Evolutionary conservation across 805 yeast genomes (phyloP), one percentile per base, ranked within the genome.

Genomic region (Phaffomyces opuntiae): DNA sequence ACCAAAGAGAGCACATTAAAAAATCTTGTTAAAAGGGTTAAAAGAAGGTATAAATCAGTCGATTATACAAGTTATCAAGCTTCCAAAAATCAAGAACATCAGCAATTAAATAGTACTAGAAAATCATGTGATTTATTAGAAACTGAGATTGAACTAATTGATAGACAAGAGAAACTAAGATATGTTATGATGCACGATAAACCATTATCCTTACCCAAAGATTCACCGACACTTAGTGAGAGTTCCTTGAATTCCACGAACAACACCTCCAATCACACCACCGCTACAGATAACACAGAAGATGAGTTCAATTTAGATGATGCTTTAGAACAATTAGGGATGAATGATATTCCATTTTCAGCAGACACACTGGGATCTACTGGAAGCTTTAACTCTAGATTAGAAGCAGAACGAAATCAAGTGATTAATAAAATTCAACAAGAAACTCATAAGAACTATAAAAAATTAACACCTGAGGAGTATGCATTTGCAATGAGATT

Each of bases 1-100:
- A 46, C 52, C 19, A 54, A 56, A 24, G 59, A 54, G 17, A 43
- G 53, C n/a, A 43, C 48, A 13, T 40, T 57, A n/a, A 44, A 49
- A n/a, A 47, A 38, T 21, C 21, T 57, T n/a, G 49, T 53, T 4
- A 43, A 25, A 16, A 52, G 36, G n/a, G 60, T 56, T 13, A 54
- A 48, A 38, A 50, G 61, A 49, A 37, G 59, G 5, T 54, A 49
- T 39, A 50, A 45, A 21, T 26, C 50, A 46, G 27, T 29, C 39
- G 43, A 52, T 31, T 42, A 27, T 21, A 4, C 38, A 4, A 33
- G 16, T 2, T 12, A 24, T n/a, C 32, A 24, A 12, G 32, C 38
- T 17, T 31, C 40, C 13, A 38, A 39, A 12, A 9, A 41, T 45
- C 19, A 39, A 44, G 35, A 43, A 42, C 19, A 43, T 40, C 19